phyloP scores from a whole-genome alignment of 352 stramenopile genomes.

The Phytophthora megakarya region DNA sequence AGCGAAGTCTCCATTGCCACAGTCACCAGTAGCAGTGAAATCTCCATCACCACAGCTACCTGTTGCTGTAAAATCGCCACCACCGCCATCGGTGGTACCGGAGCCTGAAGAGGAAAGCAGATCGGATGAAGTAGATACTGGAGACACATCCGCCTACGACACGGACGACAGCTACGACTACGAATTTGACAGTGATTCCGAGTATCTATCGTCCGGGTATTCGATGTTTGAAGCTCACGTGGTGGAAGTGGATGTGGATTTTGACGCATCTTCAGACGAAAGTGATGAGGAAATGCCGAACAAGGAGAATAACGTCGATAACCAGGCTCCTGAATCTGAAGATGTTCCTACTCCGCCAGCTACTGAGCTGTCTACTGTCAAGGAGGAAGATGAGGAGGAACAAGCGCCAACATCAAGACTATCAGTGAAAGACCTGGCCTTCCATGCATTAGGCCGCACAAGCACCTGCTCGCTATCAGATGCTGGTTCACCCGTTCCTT shows the following conservation, averaged over 20 bases:
- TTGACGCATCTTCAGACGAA: conserved; percentile 9
- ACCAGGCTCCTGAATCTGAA: conserved; percentile 15
- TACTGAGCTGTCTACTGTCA: conserved; percentile 28
- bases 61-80: conserved; percentile 4
- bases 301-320: conserved; percentile 2
- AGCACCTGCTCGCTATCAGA: conserved; percentile 35
- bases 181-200: conserved; percentile 45
- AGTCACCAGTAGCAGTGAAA: conserved; percentile 15
- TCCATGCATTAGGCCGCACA: conserved; percentile 34
- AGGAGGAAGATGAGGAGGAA: conserved; percentile 29
- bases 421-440: conserved; percentile 36
- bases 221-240: conserved; percentile 22
- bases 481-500: conserved; percentile 24
- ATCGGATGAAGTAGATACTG: conserved; percentile 26
- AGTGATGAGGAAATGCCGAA: conserved; percentile 4
- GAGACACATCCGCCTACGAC: conserved; percentile 25
- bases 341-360: conserved; percentile 11
- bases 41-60: not conserved
- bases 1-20: conserved; percentile 11
- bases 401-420: conserved; percentile 20
- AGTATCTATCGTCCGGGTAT: conserved; percentile 26
- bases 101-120: conserved; percentile 13
- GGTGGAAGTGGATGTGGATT: conserved; percentile 14
- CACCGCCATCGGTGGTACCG: conserved; percentile 15
- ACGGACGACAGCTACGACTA: conserved; percentile 39